Conservation (phyloP, 2,329 filamentous ascomycete genomes). For the Fusarium anthophilum region DNA sequence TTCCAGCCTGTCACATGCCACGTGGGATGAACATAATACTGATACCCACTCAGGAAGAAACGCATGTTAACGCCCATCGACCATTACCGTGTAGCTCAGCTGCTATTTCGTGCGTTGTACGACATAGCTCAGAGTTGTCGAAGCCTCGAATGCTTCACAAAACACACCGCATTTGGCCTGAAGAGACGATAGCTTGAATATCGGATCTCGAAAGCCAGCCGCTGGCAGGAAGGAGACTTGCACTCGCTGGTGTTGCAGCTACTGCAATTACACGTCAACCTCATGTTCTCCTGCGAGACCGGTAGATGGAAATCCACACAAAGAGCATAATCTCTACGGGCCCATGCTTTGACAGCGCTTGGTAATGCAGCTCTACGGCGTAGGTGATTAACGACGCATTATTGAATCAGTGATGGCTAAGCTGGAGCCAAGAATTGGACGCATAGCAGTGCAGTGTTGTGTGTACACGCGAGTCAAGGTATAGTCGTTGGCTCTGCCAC, state of each 20-base stretch:
- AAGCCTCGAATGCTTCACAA: not conserved
- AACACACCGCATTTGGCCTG: not conserved
- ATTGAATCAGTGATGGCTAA: not conserved
- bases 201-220: not conserved
- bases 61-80: slow-evolving; percentile 22
- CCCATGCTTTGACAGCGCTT: slow-evolving; percentile 32
- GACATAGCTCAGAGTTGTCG: not conserved
- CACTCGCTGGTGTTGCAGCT: slow-evolving; percentile 1
- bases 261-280: slow-evolving; percentile 16
- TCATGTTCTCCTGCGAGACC: slow-evolving; percentile 21
- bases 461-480: slow-evolving; percentile 19
- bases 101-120: not conserved
- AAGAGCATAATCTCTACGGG: slow-evolving; percentile 18
- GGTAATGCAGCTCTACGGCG: slow-evolving; percentile 14
- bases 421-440: not conserved
- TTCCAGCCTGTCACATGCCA: slow-evolving; percentile 37
- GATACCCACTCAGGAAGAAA: slow-evolving; percentile 14
- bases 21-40: slow-evolving; percentile 33
- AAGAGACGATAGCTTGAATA: not conserved
- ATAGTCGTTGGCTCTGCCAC: not conserved
- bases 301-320: slow-evolving; percentile 31
- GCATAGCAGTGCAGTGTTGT: not conserved
- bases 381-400: not conserved
- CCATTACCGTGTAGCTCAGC: slow-evolving; percentile 8
- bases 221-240: not conserved